Evolutionary conservation across 108 stramenopile genomes (phyloP), one percentile per base, ranked within the genome.

Genomic region (Fragilaria crotonensis): DNA sequence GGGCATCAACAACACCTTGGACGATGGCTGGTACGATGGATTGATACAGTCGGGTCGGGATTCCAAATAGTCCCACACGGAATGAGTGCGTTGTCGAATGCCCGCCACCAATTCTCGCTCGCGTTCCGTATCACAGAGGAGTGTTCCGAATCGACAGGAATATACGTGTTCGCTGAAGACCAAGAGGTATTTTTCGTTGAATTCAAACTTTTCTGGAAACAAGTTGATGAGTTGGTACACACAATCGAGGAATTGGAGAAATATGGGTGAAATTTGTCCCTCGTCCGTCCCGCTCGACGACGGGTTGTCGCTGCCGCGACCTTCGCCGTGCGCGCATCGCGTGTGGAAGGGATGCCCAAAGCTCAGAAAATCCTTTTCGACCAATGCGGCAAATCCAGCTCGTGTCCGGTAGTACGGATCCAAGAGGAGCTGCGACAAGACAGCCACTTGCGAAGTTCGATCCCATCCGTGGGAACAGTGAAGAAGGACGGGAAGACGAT

Each of bases 401-500:
- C 87, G 61, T 4, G 98, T 98, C 27, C 99, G 79, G 57, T 93
- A 98, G 75, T 84, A 88, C 14, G 98, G 95, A 72, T 99, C 98
- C 33, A 99, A 61, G n/a, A 99, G 46, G 3, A 99, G 63, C 70
- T 98, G 90, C 0, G 96, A 87, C 53, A 99, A 57, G 20, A 76
- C 83, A 4, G 78, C 61, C 0, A 97, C 91, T 78, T 99, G 99
- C 9, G 89, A 73, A 0, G 99, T 99, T 25, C 99, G 76, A 78
- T 99, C 99, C 96, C 97, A 99, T 18, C 99, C 99, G 63, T 98
- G 95, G 52, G 85, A 88, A 59, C 99, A 99, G 65, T 99, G 99
- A 26, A 99, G 71, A 30, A 99, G 71, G 0, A 98, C 85, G 1
- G 96, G 95, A 25, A 88, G 61, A 48, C 90, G 72, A 63, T 91